Conservation (phyloP, 257 asterid genomes). For the Cordia subcordata region DNA sequence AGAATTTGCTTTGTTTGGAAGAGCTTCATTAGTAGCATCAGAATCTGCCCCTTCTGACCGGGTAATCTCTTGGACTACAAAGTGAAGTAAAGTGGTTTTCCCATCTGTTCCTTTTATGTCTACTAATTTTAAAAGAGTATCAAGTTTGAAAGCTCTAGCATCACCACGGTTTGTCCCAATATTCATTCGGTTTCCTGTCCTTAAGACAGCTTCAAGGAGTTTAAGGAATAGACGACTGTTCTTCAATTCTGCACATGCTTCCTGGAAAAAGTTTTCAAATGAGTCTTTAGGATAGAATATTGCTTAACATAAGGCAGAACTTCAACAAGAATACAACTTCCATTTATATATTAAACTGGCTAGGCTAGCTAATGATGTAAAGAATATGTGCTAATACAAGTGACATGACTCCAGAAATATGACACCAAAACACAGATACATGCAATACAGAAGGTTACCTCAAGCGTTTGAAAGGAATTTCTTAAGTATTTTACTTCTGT, state of each 20-base stretch:
- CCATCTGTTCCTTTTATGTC: conserved; percentile 96
- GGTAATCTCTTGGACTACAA: conserved; percentile 93
- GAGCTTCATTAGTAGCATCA: conserved; percentile 25
- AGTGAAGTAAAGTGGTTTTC: conserved; percentile 89
- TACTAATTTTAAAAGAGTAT: conserved; percentile 70
- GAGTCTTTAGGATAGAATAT: conserved; percentile 7
- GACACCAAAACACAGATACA: conserved; percentile 1
- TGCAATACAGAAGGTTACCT: conserved; percentile 44
- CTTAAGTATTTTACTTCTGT: conserved; percentile 74
- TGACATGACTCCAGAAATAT: neutral
- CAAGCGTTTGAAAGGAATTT: conserved; percentile 74
- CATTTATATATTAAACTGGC: too few relatives aligned
- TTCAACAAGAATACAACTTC: neutral
- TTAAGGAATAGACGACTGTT: conserved; percentile 85
- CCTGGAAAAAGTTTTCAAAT: conserved; percentile 38
- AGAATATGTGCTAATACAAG: neutral
- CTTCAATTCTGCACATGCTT: conserved; percentile 88
- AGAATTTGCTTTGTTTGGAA: conserved; percentile 21
- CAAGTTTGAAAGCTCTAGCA: conserved; percentile 89
- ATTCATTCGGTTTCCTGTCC: conserved; percentile 95
- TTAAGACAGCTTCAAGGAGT: conserved; percentile 89
- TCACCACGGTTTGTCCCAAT: conserved; percentile 89
- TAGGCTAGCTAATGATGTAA: neutral
- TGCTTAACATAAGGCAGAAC: neutral
- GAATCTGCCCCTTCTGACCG: conserved; percentile 68